Evolutionary conservation across 2,329 filamentous ascomycete genomes (phyloP).

Genomic region (Colletotrichum sublineola): DNA sequence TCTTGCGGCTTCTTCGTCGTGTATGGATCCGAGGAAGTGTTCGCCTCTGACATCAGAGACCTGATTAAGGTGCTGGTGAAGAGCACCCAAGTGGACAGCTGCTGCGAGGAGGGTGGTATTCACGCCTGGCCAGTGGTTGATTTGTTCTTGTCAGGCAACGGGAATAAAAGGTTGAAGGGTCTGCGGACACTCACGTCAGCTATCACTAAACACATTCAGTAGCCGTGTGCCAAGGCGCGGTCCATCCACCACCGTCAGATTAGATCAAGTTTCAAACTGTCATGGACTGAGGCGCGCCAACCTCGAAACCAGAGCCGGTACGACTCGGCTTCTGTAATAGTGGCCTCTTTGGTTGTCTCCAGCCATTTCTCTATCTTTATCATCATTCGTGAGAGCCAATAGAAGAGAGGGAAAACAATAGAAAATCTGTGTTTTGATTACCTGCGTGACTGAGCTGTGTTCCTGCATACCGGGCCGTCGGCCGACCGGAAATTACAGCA

Average conservation of each 20-base stretch:
- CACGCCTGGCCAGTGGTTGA: conserved; percentile 87
- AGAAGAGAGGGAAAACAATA: conserved; percentile 33
- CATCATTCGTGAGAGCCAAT: conserved; percentile 54
- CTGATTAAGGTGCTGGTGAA: conserved; percentile 69
- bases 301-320: conserved; percentile 61
- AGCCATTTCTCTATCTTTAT: conserved; percentile 54
- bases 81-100: conserved; percentile 66
- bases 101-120: conserved; percentile 75
- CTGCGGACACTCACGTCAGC: conserved; percentile 53
- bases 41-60: conserved; percentile 76
- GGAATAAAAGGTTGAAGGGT: conserved; percentile 65
- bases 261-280: conserved; percentile 73
- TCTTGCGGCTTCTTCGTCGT: conserved; percentile 76
- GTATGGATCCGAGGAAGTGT: conserved; percentile 83
- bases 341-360: conserved; percentile 46
- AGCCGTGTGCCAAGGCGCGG: conserved; percentile 8
- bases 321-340: conserved; percentile 63
- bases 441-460: conserved; percentile 37
- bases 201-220: conserved; percentile 37
- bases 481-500: conserved; percentile 16
- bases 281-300: conserved; percentile 54
- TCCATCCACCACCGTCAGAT: conserved; percentile 62
- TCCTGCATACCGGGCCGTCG: conserved; percentile 34
- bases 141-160: conserved; percentile 65
- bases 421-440: conserved; percentile 37